Conservation (phyloP, 371 early-diverging fungal species). For the Mucor mucedo region DNA sequence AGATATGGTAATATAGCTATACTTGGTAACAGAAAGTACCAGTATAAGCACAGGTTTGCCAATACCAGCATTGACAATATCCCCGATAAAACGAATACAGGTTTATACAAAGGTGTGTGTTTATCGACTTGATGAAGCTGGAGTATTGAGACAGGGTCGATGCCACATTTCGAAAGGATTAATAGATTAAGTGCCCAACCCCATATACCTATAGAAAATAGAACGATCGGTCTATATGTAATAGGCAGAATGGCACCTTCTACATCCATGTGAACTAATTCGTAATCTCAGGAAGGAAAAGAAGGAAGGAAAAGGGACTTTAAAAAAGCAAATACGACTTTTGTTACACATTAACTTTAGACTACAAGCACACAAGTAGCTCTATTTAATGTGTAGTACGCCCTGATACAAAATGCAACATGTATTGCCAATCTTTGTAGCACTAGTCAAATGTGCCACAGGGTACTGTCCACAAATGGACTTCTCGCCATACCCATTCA, state of each 20-base stretch:
- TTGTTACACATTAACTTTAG: no score
- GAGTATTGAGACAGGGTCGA: constrained; percentile 65
- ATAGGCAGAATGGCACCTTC: constrained; percentile 52
- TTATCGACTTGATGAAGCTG: constrained; percentile 54
- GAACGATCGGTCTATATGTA: constrained; percentile 71
- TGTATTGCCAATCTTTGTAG: not conserved
- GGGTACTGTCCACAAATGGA: no score
- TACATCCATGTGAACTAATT: constrained; percentile 19
- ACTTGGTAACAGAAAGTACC: constrained; percentile 22
- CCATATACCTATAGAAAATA: constrained; percentile 77
- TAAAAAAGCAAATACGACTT: not conserved
- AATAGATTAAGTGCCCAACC: constrained; percentile 79
- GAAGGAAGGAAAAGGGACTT: not conserved
- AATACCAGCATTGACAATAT: constrained; percentile 39
- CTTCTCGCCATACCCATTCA: no score
- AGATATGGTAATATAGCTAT: constrained; percentile 62
- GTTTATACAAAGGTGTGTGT: constrained; percentile 29
- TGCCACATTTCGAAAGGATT: constrained; percentile 59
- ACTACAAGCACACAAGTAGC: no score
- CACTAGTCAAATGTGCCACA: no score
- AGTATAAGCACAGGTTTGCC: constrained; percentile 33
- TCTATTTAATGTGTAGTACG: no score
- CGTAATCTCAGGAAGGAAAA: not conserved
- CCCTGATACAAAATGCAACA: no score
- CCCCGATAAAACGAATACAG: constrained; percentile 55